Conservation (phyloP, 1,284 basidiomycete species). For the Austroboletus niveus region DNA sequence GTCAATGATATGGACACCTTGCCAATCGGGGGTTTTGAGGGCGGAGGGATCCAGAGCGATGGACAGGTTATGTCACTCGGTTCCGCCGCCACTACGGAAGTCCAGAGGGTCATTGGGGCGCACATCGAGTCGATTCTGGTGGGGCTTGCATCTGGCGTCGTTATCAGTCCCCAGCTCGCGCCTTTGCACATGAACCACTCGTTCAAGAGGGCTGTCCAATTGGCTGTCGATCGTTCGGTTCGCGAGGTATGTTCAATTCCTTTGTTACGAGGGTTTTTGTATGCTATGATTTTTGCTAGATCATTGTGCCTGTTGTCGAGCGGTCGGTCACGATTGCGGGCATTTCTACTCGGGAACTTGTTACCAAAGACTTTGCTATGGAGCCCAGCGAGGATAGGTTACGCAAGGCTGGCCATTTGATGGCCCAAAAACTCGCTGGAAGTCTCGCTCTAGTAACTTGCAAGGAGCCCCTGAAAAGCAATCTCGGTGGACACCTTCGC, state of each 20-base stretch:
- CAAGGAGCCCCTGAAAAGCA: conserved; percentile 95
- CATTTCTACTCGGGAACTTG: conserved; percentile 94
- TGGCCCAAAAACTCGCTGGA: conserved; percentile 97
- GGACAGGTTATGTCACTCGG: conserved; percentile 60
- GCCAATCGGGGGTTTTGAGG: conserved; percentile 66
- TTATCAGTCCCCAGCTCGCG: conserved; percentile 73
- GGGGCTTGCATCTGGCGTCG: conserved; percentile 70
- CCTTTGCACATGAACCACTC: conserved; percentile 76
- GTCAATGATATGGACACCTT: conserved; percentile 68
- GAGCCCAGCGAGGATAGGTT: conserved; percentile 91
- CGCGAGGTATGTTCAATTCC: conserved; percentile 66
- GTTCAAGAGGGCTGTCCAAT: conserved; percentile 90
- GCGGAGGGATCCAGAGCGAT: conserved; percentile 47
- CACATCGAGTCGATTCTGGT: conserved; percentile 82
- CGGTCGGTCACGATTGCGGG: conserved; percentile 99
- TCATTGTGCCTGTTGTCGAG: conserved; percentile 97
- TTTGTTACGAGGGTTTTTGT: not conserved
- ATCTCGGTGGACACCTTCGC: conserved; percentile 89
- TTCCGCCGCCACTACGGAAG: conserved; percentile 52
- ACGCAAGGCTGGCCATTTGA: conserved; percentile 89
- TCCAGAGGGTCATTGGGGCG: conserved; percentile 60
- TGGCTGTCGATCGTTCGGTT: conserved; percentile 93
- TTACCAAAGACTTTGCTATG: conserved; percentile 95
- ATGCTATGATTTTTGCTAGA: conserved; percentile 43
- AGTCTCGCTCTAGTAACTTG: conserved; percentile 97